A percentile compares a stretch with the other conserved stretches of the same genome.
phyloP scores from a whole-genome alignment of 2,329 filamentous ascomycete genomes.

The Rugonectria rugulosa region DNA sequence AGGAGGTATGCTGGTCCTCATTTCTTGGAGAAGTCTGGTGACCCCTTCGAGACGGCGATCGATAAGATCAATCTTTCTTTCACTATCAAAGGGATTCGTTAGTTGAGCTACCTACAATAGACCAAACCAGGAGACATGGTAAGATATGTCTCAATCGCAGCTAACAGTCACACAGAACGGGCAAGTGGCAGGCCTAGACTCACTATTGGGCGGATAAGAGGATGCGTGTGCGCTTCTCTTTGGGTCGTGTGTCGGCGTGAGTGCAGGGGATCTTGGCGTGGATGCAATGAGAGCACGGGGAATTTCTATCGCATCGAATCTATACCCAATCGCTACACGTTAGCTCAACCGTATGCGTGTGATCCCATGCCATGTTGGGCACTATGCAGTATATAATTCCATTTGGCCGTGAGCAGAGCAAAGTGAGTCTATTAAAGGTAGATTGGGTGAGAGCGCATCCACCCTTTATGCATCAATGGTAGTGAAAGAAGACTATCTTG shows the following conservation, averaged over 20 bases:
- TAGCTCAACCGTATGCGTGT: too few species aligned
- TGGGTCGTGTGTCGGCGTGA: slow-evolving; percentile 42
- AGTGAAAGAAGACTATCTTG: background rate
- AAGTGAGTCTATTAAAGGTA: background rate
- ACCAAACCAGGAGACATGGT: background rate
- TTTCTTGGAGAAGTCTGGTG: slow-evolving; percentile 43
- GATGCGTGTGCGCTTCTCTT: slow-evolving; percentile 47
- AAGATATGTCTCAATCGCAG: background rate
- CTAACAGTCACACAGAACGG: background rate
- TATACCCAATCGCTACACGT: slow-evolving; percentile 20
- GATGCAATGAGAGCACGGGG: slow-evolving; percentile 46
- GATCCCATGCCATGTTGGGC: too few species aligned
- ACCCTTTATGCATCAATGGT: background rate
- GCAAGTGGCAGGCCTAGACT: slow-evolving; percentile 19
- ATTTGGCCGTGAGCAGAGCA: too few species aligned
- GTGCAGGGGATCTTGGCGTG: slow-evolving; percentile 48
- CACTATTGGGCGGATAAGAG: slow-evolving; percentile 49
- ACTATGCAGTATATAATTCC: too few species aligned
- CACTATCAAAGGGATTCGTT: slow-evolving; percentile 33
- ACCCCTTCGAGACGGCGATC: slow-evolving; percentile 46
- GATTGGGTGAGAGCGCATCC: background rate
- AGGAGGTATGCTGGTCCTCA: slow-evolving; percentile 38
- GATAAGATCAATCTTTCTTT: slow-evolving; percentile 49
- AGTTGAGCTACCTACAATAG: slow-evolving; percentile 1
- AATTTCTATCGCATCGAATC: slow-evolving; percentile 49